These are phyloP conservation scores for Cytospora paraplurivora DNA, from an alignment of 2,329 filamentous ascomycete genomes.

Conservation along the genomic window DNA sequence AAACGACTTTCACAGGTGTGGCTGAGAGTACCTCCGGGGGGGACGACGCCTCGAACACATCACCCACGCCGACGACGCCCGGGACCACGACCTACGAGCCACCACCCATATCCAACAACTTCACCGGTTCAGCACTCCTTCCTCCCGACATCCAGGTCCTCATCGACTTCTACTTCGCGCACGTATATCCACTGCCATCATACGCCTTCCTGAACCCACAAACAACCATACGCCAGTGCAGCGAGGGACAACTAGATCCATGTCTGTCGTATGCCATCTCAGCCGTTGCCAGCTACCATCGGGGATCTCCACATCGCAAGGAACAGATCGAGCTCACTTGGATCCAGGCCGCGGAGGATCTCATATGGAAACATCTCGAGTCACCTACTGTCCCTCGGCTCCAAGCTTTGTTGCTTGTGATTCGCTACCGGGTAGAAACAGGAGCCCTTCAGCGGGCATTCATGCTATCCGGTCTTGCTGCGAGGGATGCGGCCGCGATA, in stretches of 20 bases:
- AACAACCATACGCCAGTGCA: constrained; percentile 25
- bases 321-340: constrained; percentile 16
- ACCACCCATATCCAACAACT: neutral
- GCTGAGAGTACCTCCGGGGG: constrained; percentile 11
- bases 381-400: constrained; percentile 32
- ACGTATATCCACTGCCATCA: constrained; percentile 25
- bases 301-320: constrained; percentile 7
- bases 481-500: constrained; percentile 46
- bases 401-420: constrained; percentile 48
- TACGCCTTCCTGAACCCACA: constrained; percentile 27
- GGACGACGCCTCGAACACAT: constrained; percentile 22
- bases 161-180: constrained; percentile 26
- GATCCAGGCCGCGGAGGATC: constrained; percentile 22
- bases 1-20: constrained; percentile 5
- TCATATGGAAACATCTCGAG: constrained; percentile 32
- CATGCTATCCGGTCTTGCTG: constrained; percentile 47
- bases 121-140: neutral
- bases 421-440: constrained; percentile 48
- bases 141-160: constrained; percentile 20
- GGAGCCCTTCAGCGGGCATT: constrained; percentile 49
- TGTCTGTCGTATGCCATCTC: constrained; percentile 22
- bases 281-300: constrained; percentile 25
- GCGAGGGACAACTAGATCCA: constrained; percentile 21
- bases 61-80: constrained; percentile 23
- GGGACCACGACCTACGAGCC: constrained; percentile 12